Percentiles rank a stretch among this genome's conserved stretches.
Conservation (phyloP, 2,329 filamentous ascomycete species). For the Aspergillus ochraceoroseus region DNA sequence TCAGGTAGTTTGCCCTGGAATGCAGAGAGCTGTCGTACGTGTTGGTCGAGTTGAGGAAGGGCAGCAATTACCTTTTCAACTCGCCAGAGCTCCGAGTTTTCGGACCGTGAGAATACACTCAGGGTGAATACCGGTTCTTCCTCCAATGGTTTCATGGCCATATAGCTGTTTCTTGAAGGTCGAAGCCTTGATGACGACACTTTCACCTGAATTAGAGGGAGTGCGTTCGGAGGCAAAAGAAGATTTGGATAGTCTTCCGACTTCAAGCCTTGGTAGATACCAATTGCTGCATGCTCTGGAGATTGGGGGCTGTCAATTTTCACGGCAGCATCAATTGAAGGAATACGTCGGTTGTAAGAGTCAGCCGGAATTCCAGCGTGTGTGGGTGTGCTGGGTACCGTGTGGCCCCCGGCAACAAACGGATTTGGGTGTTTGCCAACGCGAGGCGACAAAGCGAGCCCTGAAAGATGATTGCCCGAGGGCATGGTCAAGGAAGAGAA, state of each 20-base stretch:
- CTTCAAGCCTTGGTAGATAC: constrained; percentile 70
- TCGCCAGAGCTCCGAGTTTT: constrained; percentile 70
- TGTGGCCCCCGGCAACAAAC: constrained; percentile 50
- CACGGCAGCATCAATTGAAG: constrained; percentile 37
- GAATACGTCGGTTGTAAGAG: constrained; percentile 23
- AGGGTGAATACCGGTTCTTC: constrained; percentile 94
- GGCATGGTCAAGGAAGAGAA: constrained; percentile 65
- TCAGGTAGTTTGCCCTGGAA: constrained; percentile 78
- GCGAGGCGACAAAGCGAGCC: constrained; percentile 63
- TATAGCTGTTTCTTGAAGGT: constrained; percentile 78
- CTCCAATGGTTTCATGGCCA: constrained; percentile 73
- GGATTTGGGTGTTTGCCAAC: constrained; percentile 69
- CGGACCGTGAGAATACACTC: constrained; percentile 70
- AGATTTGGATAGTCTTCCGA: constrained; percentile 84
- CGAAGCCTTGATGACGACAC: constrained; percentile 94
- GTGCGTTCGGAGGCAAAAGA: constrained; percentile 77
- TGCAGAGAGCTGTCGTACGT: constrained; percentile 66
- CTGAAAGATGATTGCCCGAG: constrained; percentile 51
- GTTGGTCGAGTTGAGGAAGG: constrained; percentile 73
- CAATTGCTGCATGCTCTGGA: constrained; percentile 31
- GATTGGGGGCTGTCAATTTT: constrained; percentile 35
- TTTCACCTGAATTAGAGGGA: constrained; percentile 77
- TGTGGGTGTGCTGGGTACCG: constrained; percentile 29
- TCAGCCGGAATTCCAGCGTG: constrained; percentile 15
- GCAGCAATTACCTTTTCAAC: constrained; percentile 87